Evolutionary conservation across 306 rosid genomes (phyloP), one percentile per base, ranked within the genome.

Genomic region (Gastrolobium bilobum): DNA sequence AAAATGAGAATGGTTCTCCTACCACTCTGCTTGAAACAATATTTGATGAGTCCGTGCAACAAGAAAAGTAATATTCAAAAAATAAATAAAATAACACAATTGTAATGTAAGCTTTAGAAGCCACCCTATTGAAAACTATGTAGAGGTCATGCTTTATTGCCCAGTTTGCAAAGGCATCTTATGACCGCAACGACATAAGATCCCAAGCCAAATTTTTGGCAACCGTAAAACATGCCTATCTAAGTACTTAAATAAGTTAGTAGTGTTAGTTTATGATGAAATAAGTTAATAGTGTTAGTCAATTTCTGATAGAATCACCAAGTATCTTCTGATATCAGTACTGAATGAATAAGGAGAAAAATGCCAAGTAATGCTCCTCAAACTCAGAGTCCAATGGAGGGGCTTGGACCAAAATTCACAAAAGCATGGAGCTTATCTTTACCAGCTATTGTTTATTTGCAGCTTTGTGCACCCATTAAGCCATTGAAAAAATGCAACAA

Each of bases 401-500:
- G 7, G n/a, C 15, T 46, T 15, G 40, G 33, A 57, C 38, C 43
- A 75, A 58, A 75, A 39, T 57, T 34, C 42, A 37, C 38, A 59
- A 52, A 46, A 52, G 15, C 68, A 70, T 42, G 61, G 29, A 46
- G 13, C 76, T 34, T 68, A 68, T 44, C 58, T 68, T 68, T 68
- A 44, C 42, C 76, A 43, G 37, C 6, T 20, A 73, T 56, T 35
- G 64, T 62, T 29, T 7, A 33, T 38, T 80, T 42, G 50, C 53
- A 54, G 37, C 39, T 51, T 66, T 38, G 51, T 33, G 75, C 20
- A 63, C 13, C 14, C 73, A 62, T 62, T 13, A 48, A 51, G 50
- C 65, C 69, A 48, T 66, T 76, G 39, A 64, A 77, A 33, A 31
- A 57, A 44, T 51, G 75, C 60, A 38, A 68, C 46, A 53, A 44